Evolutionary conservation across 2,329 filamentous ascomycete genomes (phyloP).

Genomic region (Aspergillus pseudonomiae): DNA sequence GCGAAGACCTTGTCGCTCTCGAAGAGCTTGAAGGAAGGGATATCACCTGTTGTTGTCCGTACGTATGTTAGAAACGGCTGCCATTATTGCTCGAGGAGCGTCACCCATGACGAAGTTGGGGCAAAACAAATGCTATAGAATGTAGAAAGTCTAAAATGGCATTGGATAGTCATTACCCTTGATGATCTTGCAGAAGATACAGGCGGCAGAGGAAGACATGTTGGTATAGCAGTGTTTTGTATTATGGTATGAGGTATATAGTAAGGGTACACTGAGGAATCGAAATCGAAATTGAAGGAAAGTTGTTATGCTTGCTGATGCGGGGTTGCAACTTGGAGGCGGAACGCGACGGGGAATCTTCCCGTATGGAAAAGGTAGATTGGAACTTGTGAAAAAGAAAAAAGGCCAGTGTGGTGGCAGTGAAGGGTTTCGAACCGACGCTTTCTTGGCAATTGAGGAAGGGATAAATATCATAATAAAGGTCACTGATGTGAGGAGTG

Average conservation of each 20-base stretch:
- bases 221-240: slow-evolving; percentile 5
- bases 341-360: slow-evolving; percentile 6
- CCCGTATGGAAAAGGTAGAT: neutral
- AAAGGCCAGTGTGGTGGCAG: slow-evolving; percentile 2
- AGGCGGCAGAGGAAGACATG: slow-evolving; percentile 58
- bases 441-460: neutral
- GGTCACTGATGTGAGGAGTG: slow-evolving; percentile 56
- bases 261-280: neutral
- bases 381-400: slow-evolving; percentile 8
- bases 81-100: neutral
- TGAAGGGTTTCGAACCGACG: slow-evolving; percentile 34
- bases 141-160: neutral
- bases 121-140: neutral
- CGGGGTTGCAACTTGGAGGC: slow-evolving; percentile 19
- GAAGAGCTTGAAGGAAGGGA: slow-evolving; percentile 94
- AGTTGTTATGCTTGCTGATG: slow-evolving; percentile 18
- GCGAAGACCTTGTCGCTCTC: slow-evolving; percentile 92
- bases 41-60: slow-evolving; percentile 68
- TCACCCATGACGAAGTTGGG: neutral
- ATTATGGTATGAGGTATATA: neutral
- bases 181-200: slow-evolving; percentile 98
- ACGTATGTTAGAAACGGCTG: slow-evolving; percentile 11
- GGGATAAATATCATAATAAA: slow-evolving; percentile 15
- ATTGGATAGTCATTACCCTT: slow-evolving; percentile 64
- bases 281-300: slow-evolving; percentile 9